Base-by-base conservation (phyloP, 305 asterid species). In the Fraxinus platypoda region DNA sequence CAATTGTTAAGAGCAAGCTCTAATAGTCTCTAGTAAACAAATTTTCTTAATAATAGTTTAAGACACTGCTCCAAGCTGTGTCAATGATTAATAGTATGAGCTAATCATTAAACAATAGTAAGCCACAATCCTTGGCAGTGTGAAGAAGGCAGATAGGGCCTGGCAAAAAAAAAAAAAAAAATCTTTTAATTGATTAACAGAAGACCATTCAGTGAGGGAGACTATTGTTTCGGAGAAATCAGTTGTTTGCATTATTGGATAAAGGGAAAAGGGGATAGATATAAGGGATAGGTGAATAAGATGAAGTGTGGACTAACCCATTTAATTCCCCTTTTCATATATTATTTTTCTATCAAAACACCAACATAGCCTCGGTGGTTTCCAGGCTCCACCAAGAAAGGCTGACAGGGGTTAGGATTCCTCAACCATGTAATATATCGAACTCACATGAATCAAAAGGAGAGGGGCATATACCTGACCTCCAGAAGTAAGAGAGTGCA, bases 51-150 rank as follows among this genome's bases (percentile, higher is more conserved):
- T 33, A 15, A 30, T 33, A 31, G 43, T 31, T 71, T 71, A 71
- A 13, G 43, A 33, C 46, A 71, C 43, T 23, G 75, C 75, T 71
- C 43, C 75, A 71, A 71, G 41, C 34, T 25, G 73, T 64, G 35
- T 25, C 73, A 25, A 25, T 23, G n/a, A 64, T 64, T 64, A 62
- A 21, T 64, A 64, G 73, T 25, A 23, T 25, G 34, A 64, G 73
- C 17, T 25, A 64, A 64, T 23, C 34, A 64, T 21, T 12, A 25
- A 70, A 9, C 31, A 30, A 12, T 12, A 28, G 19, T 68, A 46
- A 30, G 43, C 43, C 76, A 31, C 41, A 71, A 71, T 33, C 43
- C 76, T 33, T 71, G 76, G 46, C 76, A 31, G 76, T 70, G 76
- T 1, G 13, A 71, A 71, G 46, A 70, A 70, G 37, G 66, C 26